These are phyloP conservation scores for Ophiobolus disseminans DNA, from an alignment of 2,329 filamentous ascomycete species.

Conservation along the genomic window DNA sequence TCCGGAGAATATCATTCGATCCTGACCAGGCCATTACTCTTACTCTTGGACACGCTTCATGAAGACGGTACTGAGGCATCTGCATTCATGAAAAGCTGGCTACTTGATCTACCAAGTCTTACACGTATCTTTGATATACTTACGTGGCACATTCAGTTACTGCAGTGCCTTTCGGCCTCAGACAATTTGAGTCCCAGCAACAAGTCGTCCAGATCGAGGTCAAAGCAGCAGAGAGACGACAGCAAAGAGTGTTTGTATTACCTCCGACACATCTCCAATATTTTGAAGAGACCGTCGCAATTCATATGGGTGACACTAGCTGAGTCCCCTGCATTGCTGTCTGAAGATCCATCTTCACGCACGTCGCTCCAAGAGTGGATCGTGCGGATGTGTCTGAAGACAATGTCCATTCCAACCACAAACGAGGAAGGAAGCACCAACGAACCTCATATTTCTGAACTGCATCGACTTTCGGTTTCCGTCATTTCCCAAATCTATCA, in stretches of 20 bases:
- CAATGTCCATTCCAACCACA: conserved; percentile 58
- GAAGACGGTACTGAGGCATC: conserved; percentile 77
- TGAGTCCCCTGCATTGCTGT: conserved; percentile 62
- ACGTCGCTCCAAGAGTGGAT: conserved; percentile 71
- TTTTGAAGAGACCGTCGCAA: conserved; percentile 72
- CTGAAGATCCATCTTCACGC: conserved; percentile 56
- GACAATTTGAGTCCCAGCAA: conserved; percentile 24
- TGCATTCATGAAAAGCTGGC: conserved; percentile 80
- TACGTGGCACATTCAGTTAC: conserved; percentile 37
- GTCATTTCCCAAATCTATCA: conserved; percentile 70
- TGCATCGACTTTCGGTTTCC: conserved; percentile 74
- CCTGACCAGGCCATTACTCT: conserved; percentile 79
- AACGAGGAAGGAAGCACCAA: conserved; percentile 39
- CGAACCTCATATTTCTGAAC: conserved; percentile 63
- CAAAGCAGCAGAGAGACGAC: conserved; percentile 61
- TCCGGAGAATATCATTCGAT: conserved; percentile 72
- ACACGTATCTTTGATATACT: conserved; percentile 55
- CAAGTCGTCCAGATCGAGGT: neutral
- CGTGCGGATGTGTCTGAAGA: conserved; percentile 69
- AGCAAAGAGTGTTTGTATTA: conserved; percentile 81
- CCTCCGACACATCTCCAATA: conserved; percentile 74
- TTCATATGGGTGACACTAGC: conserved; percentile 74
- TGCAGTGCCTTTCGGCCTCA: conserved; percentile 34
- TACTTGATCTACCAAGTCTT: conserved; percentile 67
- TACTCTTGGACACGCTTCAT: conserved; percentile 78